Evolutionary conservation across 495 filamentous ascomycete genomes (phyloP), one percentile per base, ranked within the genome.

Genomic region (Astrothelium macrocarpum): DNA sequence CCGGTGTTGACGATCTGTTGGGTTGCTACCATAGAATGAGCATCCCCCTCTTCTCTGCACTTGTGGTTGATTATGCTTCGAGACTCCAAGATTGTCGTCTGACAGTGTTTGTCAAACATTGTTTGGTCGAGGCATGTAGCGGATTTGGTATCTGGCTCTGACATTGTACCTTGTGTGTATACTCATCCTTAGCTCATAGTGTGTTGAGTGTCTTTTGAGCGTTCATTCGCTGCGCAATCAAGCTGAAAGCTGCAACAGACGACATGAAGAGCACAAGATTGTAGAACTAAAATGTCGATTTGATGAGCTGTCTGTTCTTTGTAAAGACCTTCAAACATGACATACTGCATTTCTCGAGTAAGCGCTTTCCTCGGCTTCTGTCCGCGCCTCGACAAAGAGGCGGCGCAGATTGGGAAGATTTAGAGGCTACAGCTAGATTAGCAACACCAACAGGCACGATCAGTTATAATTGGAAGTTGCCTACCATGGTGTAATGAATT

Each of bases 191-290:
- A 14, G 4, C 18, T 45, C 31, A 64, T 45, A 39, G 43, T 10
- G 29, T 61, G 36, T 20, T 23, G 59, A 25, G 28, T 23, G 53
- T 45, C 53, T 32, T 63, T 45, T 26, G 65, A 36, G 12, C 61
- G 53, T 62, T 82, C 80, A 88, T 83, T 46, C 84, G 79, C 71
- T 98, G 95, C 23, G 90, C 93, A 64, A 91, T 84, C 64, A 97
- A 79, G 71, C 92, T 95, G 79, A 97, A 95, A 63, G 94, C 85
- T 1, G 90, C 91, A 34, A 97, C 89, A 0, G 92, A 96, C 3
- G 91, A 92, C 74, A 97, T 89, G 77, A 97, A 98, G 1, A 97
- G 80, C 1, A 96, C 90, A 2, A 96, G 82, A 71, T 97, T 97
- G 78, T 97, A 98, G 75, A 98, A 98, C 94, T 97, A 71, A 18